Percentiles rank a stretch among this genome's conserved stretches.
phyloP scores from a whole-genome alignment of 164 flowering plant species.

The Euptelea pleiosperma region DNA sequence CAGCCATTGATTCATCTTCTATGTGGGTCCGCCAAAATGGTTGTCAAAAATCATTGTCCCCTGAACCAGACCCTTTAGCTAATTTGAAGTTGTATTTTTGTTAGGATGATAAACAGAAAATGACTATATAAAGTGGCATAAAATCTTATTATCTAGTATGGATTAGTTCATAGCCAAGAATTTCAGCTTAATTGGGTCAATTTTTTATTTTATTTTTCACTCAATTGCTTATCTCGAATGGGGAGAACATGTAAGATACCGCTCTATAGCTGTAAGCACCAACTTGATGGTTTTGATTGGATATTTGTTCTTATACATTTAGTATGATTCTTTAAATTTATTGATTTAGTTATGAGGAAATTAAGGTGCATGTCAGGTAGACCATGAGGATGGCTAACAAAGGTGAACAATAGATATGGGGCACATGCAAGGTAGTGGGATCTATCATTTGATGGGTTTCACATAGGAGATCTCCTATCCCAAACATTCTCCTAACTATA shows the following conservation, averaged over 20 bases:
- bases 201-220: too few relatives aligned
- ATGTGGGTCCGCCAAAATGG: too few relatives aligned
- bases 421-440: background rate
- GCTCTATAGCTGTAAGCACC: slow-evolving; percentile 72
- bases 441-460: slow-evolving; percentile 1
- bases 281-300: background rate
- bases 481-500: background rate
- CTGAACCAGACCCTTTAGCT: too few relatives aligned
- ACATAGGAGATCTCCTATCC: background rate
- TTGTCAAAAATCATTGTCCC: too few relatives aligned
- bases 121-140: too few relatives aligned
- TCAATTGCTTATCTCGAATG: too few relatives aligned
- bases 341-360: background rate
- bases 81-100: slow-evolving; percentile 1
- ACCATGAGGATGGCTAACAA: background rate
- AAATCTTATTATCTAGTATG: background rate
- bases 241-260: too few relatives aligned
- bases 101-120: background rate
- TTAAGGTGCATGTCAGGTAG: background rate
- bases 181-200: too few relatives aligned
- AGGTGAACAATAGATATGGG: too few relatives aligned
- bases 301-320: background rate
- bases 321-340: background rate
- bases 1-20: too few relatives aligned
- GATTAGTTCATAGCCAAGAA: too few relatives aligned